Conservation (phyloP, 2,329 filamentous ascomycete species). For the Fusarium hostae region DNA sequence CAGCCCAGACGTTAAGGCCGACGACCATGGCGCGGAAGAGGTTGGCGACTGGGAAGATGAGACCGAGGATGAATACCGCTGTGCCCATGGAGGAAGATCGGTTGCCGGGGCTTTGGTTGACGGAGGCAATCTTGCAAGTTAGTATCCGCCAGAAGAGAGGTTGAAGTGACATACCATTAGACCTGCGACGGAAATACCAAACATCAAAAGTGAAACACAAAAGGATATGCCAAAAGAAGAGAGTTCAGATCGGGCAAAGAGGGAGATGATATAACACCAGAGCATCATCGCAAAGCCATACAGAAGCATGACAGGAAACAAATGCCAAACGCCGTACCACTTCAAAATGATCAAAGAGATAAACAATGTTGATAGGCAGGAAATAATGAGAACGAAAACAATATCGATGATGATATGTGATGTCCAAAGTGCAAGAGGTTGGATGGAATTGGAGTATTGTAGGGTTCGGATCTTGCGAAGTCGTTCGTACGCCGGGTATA, state of each 20-base stretch:
- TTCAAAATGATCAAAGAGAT: background rate
- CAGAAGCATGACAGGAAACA: background rate
- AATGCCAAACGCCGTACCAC: background rate
- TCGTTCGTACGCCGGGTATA: conserved; percentile 11
- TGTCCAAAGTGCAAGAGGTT: conserved; percentile 1
- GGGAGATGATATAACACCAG: background rate
- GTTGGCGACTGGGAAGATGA: background rate
- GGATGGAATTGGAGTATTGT: conserved; percentile 16
- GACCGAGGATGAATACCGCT: background rate
- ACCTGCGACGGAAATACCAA: background rate
- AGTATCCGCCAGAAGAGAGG: too few relatives aligned
- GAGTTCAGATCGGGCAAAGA: background rate
- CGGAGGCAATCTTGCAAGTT: background rate
- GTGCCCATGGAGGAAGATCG: background rate
- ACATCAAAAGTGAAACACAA: background rate
- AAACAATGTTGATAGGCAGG: background rate
- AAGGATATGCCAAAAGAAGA: background rate
- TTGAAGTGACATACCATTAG: background rate
- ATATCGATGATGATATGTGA: background rate
- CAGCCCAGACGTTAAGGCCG: conserved; percentile 1
- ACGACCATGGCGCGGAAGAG: conserved; percentile 2
- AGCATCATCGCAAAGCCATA: background rate
- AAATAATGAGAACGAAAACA: background rate
- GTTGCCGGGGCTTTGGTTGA: background rate
- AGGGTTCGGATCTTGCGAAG: conserved; percentile 16